Base-by-base conservation (phyloP, 1,139 yeast species). In the Geotrichum restrictum region DNA sequence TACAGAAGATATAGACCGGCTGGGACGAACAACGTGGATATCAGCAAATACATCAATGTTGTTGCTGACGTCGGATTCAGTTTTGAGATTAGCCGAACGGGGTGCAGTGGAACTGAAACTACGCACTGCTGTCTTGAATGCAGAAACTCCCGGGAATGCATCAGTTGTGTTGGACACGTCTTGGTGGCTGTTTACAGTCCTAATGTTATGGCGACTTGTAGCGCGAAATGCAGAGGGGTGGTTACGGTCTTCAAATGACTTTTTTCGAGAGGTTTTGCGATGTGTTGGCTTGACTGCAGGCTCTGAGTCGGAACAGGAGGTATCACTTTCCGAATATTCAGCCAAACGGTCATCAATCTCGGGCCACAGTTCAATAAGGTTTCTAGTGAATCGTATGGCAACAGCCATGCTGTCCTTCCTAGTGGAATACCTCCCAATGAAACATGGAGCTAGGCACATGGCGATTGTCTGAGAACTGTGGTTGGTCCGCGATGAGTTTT, bases 291-390 rank as follows among this genome's bases (percentile, higher is more conserved):
- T 40, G 18, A 42, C 39, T 16, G n/a, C n/a, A n/a, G 36, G 38
- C 19, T 46, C 52, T 21, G 37, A 47, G 24, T 53, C 55, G 33
- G 47, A 41, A 10, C 45, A 47, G 8, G 40, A 40, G 37, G 42
- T 40, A 29, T 48, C 50, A 18, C 51, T 38, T 19, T 46, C 44
- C 19, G 49, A 51, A 43, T 50, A 49, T 22, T 40, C 38, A 27
- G 48, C 44, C 1, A 45, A 11, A 5, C 32, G 32, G 24, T 39
- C 34, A 11, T 34, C 48, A 18, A 65, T 56, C 16, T 52, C 44
- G 1, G 59, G 55, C 70, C 70, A 67, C 48, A 54, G 51, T n/a
- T 65, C 69, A 34, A 68, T 53, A 27, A 69, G 53, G 24, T 61
- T 62, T 11, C 63, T 51, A 5, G 63, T 52, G 29, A 65, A 59